These are phyloP conservation scores for Magnolia officinalis DNA, from an alignment of 164 flowering plant species.

Conservation along the genomic window DNA sequence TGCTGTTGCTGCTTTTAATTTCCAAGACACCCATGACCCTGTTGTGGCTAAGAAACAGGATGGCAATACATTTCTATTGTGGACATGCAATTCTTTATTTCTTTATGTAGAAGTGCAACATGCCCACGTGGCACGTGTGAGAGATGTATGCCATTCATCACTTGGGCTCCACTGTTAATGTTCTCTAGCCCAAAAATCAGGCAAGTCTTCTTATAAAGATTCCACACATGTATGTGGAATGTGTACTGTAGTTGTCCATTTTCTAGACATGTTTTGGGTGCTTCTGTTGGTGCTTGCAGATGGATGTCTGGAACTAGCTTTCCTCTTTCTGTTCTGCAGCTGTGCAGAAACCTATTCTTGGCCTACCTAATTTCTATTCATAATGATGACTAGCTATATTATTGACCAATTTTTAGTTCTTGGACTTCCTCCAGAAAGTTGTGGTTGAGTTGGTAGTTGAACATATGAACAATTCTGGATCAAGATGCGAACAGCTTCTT, in stretches of 20 bases:
- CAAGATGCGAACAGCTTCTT: conserved; percentile 31
- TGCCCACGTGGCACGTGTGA: no score
- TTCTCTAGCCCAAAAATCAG: not conserved
- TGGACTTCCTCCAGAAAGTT: conserved; percentile 40
- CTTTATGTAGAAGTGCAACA: no score
- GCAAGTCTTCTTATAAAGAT: no score
- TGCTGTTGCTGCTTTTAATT: not conserved
- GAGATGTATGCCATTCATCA: not conserved
- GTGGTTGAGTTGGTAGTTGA: conserved; percentile 54
- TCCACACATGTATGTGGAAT: no score
- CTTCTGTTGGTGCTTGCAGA: not conserved
- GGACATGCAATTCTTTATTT: no score
- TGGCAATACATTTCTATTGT: no score
- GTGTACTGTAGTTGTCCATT: no score
- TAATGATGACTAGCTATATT: not conserved
- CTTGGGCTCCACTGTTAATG: not conserved
- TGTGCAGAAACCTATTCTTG: not conserved
- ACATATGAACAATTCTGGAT: conserved; percentile 20
- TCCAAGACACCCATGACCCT: not conserved
- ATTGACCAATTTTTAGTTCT: not conserved
- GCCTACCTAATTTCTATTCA: not conserved
- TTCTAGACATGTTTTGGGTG: not conserved
- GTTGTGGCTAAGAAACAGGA: no score
- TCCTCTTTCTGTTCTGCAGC: not conserved
- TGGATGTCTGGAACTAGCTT: not conserved